Conservation (phyloP, 108 stramenopile species). For the Discostella pseudostelligera region DNA sequence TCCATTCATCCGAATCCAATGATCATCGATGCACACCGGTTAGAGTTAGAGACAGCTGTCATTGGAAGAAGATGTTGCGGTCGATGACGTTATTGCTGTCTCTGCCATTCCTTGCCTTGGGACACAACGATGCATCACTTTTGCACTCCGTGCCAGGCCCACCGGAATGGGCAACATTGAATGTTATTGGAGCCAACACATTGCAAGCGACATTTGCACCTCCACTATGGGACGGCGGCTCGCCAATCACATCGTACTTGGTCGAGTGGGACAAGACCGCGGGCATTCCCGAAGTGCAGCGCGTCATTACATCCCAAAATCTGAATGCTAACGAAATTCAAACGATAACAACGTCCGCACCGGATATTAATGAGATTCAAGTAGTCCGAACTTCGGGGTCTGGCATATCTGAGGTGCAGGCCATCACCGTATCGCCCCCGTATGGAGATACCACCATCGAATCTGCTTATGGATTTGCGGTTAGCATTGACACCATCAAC, state of each 20-base stretch:
- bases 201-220: constrained; percentile 41
- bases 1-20: too few relatives aligned
- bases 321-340: constrained; percentile 85
- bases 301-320: constrained; percentile 59
- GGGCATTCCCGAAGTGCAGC: constrained; percentile 72
- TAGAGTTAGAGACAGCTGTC: neutral
- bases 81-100: constrained; percentile 2
- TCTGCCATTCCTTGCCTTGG: constrained; percentile 15
- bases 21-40: too few relatives aligned
- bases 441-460: constrained; percentile 45
- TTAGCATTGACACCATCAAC: constrained; percentile 53
- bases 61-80: constrained; percentile 8
- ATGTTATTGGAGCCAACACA: constrained; percentile 41
- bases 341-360: constrained; percentile 55
- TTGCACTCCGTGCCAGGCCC: constrained; percentile 40
- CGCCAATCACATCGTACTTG: constrained; percentile 19
- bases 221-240: constrained; percentile 37
- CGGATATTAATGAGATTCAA: constrained; percentile 74
- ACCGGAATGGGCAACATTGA: constrained; percentile 38
- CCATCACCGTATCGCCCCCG: constrained; percentile 52
- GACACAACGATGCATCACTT: constrained; percentile 12
- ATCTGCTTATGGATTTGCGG: constrained; percentile 52
- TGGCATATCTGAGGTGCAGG: constrained; percentile 62
- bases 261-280: constrained; percentile 87
- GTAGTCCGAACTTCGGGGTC: constrained; percentile 49